Base-by-base conservation (phyloP, 768 basidiomycete genomes). In the Naganishia kalamii region DNA sequence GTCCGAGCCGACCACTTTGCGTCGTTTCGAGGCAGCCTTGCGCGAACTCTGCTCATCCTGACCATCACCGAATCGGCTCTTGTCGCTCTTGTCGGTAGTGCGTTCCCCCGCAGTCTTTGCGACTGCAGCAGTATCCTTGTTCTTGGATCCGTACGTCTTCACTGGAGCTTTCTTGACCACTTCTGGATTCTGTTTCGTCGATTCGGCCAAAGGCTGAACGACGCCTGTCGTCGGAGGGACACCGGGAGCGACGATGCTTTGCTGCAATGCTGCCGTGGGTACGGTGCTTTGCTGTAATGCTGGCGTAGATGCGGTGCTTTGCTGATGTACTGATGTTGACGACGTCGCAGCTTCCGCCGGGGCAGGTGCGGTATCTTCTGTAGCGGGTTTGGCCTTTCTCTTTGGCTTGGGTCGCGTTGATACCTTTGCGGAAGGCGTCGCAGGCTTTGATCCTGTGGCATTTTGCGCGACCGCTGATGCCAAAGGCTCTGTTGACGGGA, bases 361-460 rank as follows among this genome's bases (percentile, higher is more conserved):
- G 32, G 27, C 60, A 23, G 11, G 8, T 6, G 25, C 7, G 32
- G 25, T 40, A 40, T 19, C 51, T 8, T 54, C 33, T 21, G 30
- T 7, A 32, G 35, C 32, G 5, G 43, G 43, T 17, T 57, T 57
- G 5, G 27, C 35, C 54, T 33, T 29, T 25, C 37, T 57, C 54
- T 37, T 57, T 12, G 54, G 54, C n/a, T 57, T 57, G 5, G 54
- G 54, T 15, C 54, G 54, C 5, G 54, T 57, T 27, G 54, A 57
- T 2, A 27, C 21, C 10, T 13, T n/a, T 5, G 7, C 54, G 21
- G 37, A n/a, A 44, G 43, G 43, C 7, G 19, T 8, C 12, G 7
- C 19, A 44, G 19, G 19, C 43, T 6, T n/a, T 44, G 43, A 44
- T 11, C 11, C 19, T 11, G 43, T 10, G 11, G 43, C 8, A 17